A percentile compares a stretch with the other conserved stretches of the same genome.
Evolutionary conservation across 441 rosid species (phyloP).

Genomic region (Omphalea diandra): DNA sequence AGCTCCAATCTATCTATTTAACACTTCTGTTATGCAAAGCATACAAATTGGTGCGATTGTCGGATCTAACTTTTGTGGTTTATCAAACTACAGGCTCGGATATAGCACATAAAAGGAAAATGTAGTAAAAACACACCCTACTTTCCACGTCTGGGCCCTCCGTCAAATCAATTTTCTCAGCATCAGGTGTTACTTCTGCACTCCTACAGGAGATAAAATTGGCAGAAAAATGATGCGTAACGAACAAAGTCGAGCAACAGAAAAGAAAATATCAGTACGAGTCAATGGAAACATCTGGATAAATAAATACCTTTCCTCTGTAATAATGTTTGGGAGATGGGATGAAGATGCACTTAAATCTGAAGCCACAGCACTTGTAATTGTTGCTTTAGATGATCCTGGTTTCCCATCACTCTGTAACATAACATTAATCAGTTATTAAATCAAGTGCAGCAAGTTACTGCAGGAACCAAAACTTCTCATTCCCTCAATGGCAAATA

Average conservation of each 20-base stretch:
- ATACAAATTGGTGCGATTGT: background rate
- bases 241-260: conserved; percentile 3
- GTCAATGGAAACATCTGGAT: conserved; percentile 15
- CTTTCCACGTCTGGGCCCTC: conserved; percentile 24
- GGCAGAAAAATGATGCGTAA: background rate
- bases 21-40: background rate
- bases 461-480: conserved; percentile 8
- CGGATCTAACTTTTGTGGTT: background rate
- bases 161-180: conserved; percentile 23
- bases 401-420: conserved; percentile 34
- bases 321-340: conserved; percentile 19
- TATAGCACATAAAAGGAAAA: background rate
- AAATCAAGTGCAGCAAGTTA: background rate
- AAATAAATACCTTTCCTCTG: conserved; percentile 33
- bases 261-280: background rate
- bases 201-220: conserved; percentile 23
- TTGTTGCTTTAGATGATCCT: conserved; percentile 29
- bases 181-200: conserved; percentile 15
- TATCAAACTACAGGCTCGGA: background rate
- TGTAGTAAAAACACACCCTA: conserved; percentile 31
- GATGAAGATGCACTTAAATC: conserved; percentile 30
- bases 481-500: conserved; percentile 17
- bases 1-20: background rate
- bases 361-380: conserved; percentile 22
- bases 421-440: conserved; percentile 15